A percentile compares a stretch with the other conserved stretches of the same genome.
Conservation (phyloP, 2,329 filamentous ascomycete genomes). For the Trichoderma atrobrunneum region DNA sequence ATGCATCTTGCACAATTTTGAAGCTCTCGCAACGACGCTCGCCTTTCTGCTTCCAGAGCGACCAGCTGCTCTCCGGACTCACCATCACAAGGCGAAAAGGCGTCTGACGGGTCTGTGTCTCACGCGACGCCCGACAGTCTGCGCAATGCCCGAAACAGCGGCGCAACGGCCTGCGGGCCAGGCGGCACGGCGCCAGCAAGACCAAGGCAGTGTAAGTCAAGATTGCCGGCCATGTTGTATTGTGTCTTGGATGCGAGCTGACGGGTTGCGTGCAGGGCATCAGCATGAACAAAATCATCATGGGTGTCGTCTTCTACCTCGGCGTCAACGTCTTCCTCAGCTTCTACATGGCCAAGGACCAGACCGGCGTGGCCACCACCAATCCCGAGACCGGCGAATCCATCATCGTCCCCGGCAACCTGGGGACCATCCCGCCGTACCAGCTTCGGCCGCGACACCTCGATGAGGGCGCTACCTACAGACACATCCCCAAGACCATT, state of each 20-base stretch:
- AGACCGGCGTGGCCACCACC: conserved; percentile 46
- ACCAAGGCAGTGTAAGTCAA: conserved; percentile 29
- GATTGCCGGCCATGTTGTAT: background rate
- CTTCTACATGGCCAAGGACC: conserved; percentile 49
- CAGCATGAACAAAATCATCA: conserved; percentile 45
- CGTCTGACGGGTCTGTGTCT: background rate
- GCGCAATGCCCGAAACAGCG: conserved; percentile 29
- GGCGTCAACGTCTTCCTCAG: conserved; percentile 58
- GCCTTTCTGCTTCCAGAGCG: background rate
- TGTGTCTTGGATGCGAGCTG: background rate
- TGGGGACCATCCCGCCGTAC: conserved; percentile 61
- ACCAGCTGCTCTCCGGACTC: background rate
- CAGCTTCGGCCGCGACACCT: conserved; percentile 59
- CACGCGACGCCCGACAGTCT: background rate
- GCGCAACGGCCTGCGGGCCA: conserved; percentile 28
- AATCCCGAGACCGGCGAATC: conserved; percentile 50
- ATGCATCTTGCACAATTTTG: conserved; percentile 15
- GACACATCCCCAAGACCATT: conserved; percentile 64
- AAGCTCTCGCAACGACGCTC: background rate
- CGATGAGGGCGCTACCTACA: conserved; percentile 62
- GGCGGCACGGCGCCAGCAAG: conserved; percentile 24
- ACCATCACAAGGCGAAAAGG: background rate
- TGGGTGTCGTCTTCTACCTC: conserved; percentile 56
- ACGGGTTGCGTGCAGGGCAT: conserved; percentile 31
- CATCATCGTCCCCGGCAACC: conserved; percentile 53